Evolutionary conservation across 2,329 filamentous ascomycete species (phyloP).

Genomic region (Epichloe glyceriae): DNA sequence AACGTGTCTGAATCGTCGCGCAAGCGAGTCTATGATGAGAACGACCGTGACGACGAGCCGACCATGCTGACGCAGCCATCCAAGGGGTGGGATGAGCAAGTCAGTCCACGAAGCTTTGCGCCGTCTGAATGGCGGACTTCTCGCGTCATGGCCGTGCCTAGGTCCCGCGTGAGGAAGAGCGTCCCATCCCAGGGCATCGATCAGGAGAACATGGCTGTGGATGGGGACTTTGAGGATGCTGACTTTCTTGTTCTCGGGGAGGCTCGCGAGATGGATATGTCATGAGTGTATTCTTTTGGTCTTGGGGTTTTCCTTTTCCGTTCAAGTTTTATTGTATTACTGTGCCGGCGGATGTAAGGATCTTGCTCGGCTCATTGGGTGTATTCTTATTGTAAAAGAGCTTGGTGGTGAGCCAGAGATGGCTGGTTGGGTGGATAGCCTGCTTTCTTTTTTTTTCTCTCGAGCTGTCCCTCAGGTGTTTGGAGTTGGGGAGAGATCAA

Average conservation of each 20-base stretch:
- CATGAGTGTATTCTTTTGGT: not conserved
- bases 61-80: not conserved
- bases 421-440: not conserved
- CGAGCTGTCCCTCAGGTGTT: not conserved
- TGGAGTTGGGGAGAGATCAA: not conserved
- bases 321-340: not conserved
- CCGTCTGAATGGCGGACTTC: slow-evolving; percentile 25
- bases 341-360: not conserved
- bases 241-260: slow-evolving; percentile 42
- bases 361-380: not conserved
- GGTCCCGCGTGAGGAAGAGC: slow-evolving; percentile 17
- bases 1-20: slow-evolving; percentile 20
- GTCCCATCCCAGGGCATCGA: slow-evolving; percentile 13
- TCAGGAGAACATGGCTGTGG: slow-evolving; percentile 34
- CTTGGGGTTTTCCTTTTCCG: not conserved
- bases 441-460: not conserved
- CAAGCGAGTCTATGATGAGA: slow-evolving; percentile 36
- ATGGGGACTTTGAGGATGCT: slow-evolving; percentile 55
- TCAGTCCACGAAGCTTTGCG: slow-evolving; percentile 26
- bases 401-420: not conserved
- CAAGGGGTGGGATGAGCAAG: slow-evolving; percentile 24
- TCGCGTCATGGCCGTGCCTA: slow-evolving; percentile 37
- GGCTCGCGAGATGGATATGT: slow-evolving; percentile 30
- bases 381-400: not conserved
- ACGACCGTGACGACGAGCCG: slow-evolving; percentile 22